Percentiles rank a stretch among this genome's conserved stretches.
These are phyloP conservation scores for Aureobasidium lini DNA, from an alignment of 2,329 filamentous ascomycete genomes.

Conservation along the genomic window DNA sequence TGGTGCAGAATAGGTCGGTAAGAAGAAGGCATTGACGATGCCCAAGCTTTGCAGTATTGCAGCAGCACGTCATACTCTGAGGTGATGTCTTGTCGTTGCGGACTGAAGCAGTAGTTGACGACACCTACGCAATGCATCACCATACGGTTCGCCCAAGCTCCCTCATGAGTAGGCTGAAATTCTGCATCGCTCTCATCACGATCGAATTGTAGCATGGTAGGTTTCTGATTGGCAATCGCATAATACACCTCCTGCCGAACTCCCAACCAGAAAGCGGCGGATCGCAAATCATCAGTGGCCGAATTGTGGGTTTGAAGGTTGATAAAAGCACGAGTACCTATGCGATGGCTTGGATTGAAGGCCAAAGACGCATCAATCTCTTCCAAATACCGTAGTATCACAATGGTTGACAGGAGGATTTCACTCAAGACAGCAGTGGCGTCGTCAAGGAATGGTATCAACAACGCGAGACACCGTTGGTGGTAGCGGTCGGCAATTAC, in stretches of 20 bases:
- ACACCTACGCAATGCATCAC: slow-evolving; percentile 58
- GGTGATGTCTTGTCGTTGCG: neutral
- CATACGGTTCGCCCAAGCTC: slow-evolving; percentile 53
- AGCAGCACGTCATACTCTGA: neutral
- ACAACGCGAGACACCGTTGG: slow-evolving; percentile 44
- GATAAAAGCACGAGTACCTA: slow-evolving; percentile 30
- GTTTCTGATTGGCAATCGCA: slow-evolving; percentile 35
- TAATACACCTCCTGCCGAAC: slow-evolving; percentile 54
- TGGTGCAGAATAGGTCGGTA: neutral
- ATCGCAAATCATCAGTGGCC: slow-evolving; percentile 32
- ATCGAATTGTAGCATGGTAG: slow-evolving; percentile 46
- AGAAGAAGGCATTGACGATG: neutral
- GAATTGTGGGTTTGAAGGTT: slow-evolving; percentile 24
- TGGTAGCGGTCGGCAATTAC: slow-evolving; percentile 48
- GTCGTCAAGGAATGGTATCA: slow-evolving; percentile 42
- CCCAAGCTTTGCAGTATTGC: neutral
- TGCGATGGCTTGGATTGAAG: slow-evolving; percentile 22
- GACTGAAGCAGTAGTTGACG: slow-evolving; percentile 54
- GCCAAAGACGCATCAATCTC: slow-evolving; percentile 41
- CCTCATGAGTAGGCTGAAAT: slow-evolving; percentile 43
- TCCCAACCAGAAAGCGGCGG: slow-evolving; percentile 50
- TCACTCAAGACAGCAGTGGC: slow-evolving; percentile 39
- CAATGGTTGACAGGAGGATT: slow-evolving; percentile 47
- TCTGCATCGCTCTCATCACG: slow-evolving; percentile 47
- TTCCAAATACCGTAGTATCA: slow-evolving; percentile 51